These are phyloP conservation scores for Tremella fuciformis DNA, from an alignment of 768 basidiomycete species.

Conservation along the genomic window DNA sequence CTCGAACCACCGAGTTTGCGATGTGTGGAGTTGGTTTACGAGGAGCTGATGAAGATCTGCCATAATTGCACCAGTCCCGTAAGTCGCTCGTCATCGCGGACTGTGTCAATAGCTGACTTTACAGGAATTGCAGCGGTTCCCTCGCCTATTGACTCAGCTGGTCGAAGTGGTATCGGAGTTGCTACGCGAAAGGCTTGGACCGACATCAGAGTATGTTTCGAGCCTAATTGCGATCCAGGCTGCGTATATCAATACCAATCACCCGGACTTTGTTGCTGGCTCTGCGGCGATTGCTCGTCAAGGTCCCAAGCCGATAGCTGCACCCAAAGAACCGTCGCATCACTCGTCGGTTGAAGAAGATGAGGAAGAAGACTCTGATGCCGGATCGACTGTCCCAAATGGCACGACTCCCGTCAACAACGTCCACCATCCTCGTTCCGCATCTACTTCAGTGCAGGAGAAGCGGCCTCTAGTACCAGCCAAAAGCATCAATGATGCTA, in stretches of 20 bases:
- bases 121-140: conserved; percentile 94
- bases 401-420: conserved; percentile 4
- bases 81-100: conserved; percentile 37
- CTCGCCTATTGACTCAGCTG: conserved; percentile 82
- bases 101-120: neutral
- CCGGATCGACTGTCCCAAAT: conserved; percentile 23
- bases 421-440: conserved; percentile 59
- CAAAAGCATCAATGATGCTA: neutral
- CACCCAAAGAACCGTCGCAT: conserved; percentile 34
- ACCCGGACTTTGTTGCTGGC: conserved; percentile 85
- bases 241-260: conserved; percentile 99
- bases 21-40: conserved; percentile 97
- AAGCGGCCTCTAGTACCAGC: conserved; percentile 11
- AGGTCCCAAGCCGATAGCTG: conserved; percentile 20
- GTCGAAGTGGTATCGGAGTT: conserved; percentile 97
- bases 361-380: conserved; percentile 59
- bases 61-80: conserved; percentile 94
- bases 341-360: conserved; percentile 62
- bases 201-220: conserved; percentile 93
- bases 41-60: conserved; percentile 98
- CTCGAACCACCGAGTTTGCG: conserved; percentile 89
- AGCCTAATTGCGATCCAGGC: conserved; percentile 95
- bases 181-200: conserved; percentile 87
- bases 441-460: conserved; percentile 53
- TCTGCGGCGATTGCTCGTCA: conserved; percentile 58